phyloP scores from a whole-genome alignment of 495 filamentous ascomycete genomes.

The Hypoxylon perforatum region DNA sequence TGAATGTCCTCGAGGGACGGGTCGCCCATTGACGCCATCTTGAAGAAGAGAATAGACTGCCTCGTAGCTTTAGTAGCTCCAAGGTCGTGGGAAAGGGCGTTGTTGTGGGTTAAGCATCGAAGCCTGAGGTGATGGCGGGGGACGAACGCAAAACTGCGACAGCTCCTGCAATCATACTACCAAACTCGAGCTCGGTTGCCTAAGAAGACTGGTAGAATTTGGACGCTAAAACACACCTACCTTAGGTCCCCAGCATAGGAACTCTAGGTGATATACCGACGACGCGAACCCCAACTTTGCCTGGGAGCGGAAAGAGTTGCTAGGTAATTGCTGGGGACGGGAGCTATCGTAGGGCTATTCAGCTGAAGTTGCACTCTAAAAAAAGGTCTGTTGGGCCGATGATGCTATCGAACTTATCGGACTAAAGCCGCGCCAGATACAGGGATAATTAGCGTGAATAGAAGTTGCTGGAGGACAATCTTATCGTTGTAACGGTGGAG shows the following conservation, averaged over 20 bases:
- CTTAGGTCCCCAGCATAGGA: not conserved
- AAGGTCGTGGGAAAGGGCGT: not conserved
- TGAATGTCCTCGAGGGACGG: constrained; percentile 45
- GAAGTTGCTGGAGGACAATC: not conserved
- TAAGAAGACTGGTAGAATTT: no score
- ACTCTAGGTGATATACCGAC: not conserved
- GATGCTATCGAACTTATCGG: not conserved
- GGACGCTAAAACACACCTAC: not conserved
- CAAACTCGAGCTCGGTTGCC: no score
- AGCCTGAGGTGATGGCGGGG: not conserved
- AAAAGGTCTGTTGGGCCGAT: not conserved
- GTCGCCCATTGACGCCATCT: constrained; percentile 44
- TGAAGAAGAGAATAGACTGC: constrained; percentile 31
- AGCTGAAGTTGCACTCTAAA: not conserved
- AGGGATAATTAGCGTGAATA: not conserved
- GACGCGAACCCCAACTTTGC: not conserved
- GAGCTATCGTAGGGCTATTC: not conserved
- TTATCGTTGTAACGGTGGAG: not conserved
- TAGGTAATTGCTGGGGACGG: not conserved
- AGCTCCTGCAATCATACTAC: no score
- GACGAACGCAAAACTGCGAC: not conserved
- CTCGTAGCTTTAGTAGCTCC: no score
- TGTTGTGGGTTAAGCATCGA: not conserved
- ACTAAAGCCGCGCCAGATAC: not conserved
- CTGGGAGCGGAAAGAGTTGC: not conserved